These are phyloP conservation scores for Cerrena zonata DNA, from an alignment of 1,284 basidiomycete species.

Conservation along the genomic window DNA sequence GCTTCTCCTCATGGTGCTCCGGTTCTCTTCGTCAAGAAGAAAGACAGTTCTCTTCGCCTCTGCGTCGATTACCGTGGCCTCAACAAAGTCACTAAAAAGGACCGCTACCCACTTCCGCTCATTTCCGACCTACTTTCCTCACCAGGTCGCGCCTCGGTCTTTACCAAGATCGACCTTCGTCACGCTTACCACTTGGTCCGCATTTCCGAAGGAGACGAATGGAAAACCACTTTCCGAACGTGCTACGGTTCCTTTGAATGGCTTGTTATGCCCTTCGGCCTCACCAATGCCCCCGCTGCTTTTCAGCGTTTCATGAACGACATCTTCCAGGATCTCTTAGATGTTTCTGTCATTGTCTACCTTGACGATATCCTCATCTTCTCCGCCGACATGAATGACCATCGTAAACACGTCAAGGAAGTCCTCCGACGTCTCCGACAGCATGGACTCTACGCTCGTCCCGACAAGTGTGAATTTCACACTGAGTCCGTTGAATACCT, in stretches of 20 bases:
- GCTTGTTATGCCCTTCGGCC: slow-evolving; percentile 33
- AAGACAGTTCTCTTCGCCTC: slow-evolving; percentile 33
- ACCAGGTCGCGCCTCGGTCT: slow-evolving; percentile 20
- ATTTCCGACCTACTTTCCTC: slow-evolving; percentile 32
- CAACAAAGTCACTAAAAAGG: slow-evolving; percentile 34
- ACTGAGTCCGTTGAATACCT: slow-evolving; percentile 32
- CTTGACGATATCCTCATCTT: slow-evolving; percentile 25
- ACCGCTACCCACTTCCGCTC: slow-evolving; percentile 37
- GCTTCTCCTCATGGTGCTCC: slow-evolving; percentile 33
- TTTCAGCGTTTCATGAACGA: slow-evolving; percentile 22
- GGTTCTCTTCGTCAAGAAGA: slow-evolving; percentile 44
- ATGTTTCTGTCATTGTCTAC: slow-evolving; percentile 18
- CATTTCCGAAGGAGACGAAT: slow-evolving; percentile 25
- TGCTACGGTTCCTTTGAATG: slow-evolving; percentile 34
- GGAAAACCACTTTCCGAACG: slow-evolving; percentile 33
- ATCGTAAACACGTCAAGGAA: slow-evolving; percentile 22
- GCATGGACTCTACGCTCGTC: slow-evolving; percentile 29
- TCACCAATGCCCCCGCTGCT: slow-evolving; percentile 23
- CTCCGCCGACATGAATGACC: slow-evolving; percentile 17
- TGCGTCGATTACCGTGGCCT: slow-evolving; percentile 41
- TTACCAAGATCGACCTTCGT: slow-evolving; percentile 29
- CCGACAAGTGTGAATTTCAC: slow-evolving; percentile 36
- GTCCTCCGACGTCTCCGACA: slow-evolving; percentile 32
- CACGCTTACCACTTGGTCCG: too few species aligned
- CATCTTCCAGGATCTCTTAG: slow-evolving; percentile 21